phyloP scores from a whole-genome alignment of 2,329 filamentous ascomycete genomes.

The Macrophomina pseudophaseolina region DNA sequence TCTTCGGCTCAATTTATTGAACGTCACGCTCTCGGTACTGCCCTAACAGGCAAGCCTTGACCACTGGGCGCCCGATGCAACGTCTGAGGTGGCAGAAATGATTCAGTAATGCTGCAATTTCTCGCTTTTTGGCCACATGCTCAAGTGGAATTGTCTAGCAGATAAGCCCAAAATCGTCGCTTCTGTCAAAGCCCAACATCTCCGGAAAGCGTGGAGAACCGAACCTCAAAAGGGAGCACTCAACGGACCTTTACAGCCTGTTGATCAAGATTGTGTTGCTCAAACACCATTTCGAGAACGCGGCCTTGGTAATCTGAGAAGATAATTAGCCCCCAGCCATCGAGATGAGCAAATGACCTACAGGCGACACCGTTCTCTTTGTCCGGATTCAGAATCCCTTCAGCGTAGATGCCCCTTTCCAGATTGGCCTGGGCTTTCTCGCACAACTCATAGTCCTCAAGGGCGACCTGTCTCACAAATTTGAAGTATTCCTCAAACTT shows the following conservation, averaged over 20 bases:
- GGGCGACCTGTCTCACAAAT: conserved; percentile 61
- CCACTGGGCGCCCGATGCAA: not conserved
- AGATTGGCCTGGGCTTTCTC: conserved; percentile 62
- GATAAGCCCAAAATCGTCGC: not conserved
- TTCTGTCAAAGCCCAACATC: not conserved
- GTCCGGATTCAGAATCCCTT: conserved; percentile 60
- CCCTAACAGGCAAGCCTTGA: not conserved
- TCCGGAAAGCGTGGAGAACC: not conserved
- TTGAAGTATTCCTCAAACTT: conserved; percentile 63
- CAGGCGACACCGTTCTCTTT: conserved; percentile 62
- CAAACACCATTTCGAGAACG: conserved; percentile 52
- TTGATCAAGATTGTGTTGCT: conserved; percentile 49
- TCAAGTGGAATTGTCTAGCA: not conserved
- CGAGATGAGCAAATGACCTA: conserved; percentile 37
- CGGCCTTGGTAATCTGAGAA: conserved; percentile 52
- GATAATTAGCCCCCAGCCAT: conserved; percentile 28
- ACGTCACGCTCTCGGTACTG: not conserved
- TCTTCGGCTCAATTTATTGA: not conserved
- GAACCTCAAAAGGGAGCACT: not conserved
- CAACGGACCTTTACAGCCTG: not conserved
- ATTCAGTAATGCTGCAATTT: not conserved
- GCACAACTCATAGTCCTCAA: conserved; percentile 63
- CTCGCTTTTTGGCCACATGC: not conserved
- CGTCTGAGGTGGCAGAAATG: not conserved
- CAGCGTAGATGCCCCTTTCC: conserved; percentile 58